Evolutionary conservation across 805 yeast species (phyloP).

Genomic region (Yamadazyma nakazawae): DNA sequence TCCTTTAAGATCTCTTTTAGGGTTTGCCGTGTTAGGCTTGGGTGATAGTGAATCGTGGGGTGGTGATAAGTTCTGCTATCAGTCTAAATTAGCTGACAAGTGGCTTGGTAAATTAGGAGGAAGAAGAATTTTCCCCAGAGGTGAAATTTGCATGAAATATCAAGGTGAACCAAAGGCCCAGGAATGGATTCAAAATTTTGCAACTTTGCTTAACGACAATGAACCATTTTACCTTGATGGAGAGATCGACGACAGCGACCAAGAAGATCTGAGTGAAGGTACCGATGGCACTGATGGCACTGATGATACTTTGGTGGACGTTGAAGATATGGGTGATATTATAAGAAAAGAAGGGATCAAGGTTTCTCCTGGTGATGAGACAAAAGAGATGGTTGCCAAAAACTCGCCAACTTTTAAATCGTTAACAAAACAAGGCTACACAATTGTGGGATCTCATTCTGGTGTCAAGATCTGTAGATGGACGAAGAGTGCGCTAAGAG

Average conservation of each 20-base stretch:
- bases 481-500: conserved; percentile 93
- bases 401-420: conserved; percentile 87
- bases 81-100: conserved; percentile 70
- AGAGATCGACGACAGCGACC: conserved; percentile 54
- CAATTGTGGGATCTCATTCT: conserved; percentile 89
- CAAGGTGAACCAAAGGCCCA: conserved; percentile 56
- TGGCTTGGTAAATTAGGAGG: conserved; percentile 83
- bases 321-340: conserved; percentile 80
- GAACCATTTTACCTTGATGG: conserved; percentile 63
- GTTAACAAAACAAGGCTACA: conserved; percentile 88
- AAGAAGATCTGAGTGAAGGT: conserved; percentile 33
- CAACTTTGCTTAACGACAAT: conserved; percentile 61
- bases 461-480: conserved; percentile 95
- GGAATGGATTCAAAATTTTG: conserved; percentile 66
- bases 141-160: conserved; percentile 76
- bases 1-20: conserved; percentile 66
- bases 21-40: conserved; percentile 81
- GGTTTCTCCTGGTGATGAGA: conserved; percentile 14
- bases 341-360: conserved; percentile 37
- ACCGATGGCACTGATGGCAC: conserved; percentile 29
- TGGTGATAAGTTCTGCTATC: conserved; percentile 74
- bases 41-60: conserved; percentile 86
- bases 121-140: conserved; percentile 77
- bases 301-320: conserved; percentile 58
- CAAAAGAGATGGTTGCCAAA: conserved; percentile 84